phyloP scores from a whole-genome alignment of 129 eudicot species.

The Chrysanthemum makinoi region DNA sequence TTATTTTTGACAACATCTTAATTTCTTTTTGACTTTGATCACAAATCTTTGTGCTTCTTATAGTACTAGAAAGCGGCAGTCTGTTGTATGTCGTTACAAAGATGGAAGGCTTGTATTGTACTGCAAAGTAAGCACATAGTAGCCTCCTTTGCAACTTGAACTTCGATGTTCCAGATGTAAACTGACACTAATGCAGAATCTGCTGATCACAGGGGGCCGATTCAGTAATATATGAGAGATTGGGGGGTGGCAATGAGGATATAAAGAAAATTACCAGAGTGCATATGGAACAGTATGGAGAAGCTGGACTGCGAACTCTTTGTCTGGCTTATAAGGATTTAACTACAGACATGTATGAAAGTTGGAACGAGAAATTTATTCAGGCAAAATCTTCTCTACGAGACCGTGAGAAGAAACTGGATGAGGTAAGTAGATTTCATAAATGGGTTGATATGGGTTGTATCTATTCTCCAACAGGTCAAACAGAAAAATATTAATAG shows the following conservation, averaged over 20 bases:
- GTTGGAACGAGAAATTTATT: constrained; percentile 90
- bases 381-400: constrained; percentile 86
- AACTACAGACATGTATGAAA: constrained; percentile 64
- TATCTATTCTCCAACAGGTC: background rate
- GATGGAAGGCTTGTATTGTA: constrained; percentile 91
- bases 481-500: background rate
- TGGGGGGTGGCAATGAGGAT: constrained; percentile 58
- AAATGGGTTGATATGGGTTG: constrained; percentile 4
- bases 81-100: constrained; percentile 88
- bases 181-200: constrained; percentile 27
- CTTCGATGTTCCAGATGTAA: constrained; percentile 11
- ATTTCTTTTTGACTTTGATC: constrained; percentile 6
- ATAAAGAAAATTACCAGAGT: constrained; percentile 63
- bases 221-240: constrained; percentile 81
- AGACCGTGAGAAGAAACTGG: constrained; percentile 94
- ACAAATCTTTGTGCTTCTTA: constrained; percentile 18
- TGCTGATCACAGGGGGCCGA: constrained; percentile 81
- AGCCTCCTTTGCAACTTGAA: constrained; percentile 20
- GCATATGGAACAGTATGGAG: constrained; percentile 91
- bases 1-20: constrained; percentile 11
- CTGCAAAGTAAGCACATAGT: constrained; percentile 66
- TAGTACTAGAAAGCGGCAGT: constrained; percentile 97
- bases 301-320: constrained; percentile 94
- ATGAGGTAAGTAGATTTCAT: constrained; percentile 55
- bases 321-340: constrained; percentile 88